Conservation (phyloP, 2,329 filamentous ascomycete species). For the Trichoderma simmonsii region DNA sequence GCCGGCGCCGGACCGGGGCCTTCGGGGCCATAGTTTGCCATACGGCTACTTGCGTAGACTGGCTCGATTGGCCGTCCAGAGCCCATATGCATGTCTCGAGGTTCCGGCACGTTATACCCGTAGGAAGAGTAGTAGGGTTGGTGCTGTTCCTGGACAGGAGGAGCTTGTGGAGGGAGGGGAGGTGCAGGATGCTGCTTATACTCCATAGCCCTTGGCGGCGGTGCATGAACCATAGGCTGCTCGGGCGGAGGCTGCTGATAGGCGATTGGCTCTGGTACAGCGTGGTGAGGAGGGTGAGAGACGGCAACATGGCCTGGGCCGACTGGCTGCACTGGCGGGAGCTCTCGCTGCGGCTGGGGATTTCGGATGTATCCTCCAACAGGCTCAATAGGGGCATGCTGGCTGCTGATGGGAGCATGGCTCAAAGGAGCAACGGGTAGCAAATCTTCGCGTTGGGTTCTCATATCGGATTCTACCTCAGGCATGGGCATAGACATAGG, state of each 20-base stretch:
- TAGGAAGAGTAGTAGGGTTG: conserved; percentile 29
- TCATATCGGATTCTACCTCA: conserved; percentile 22
- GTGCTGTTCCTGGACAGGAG: conserved; percentile 22
- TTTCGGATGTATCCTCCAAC: conserved; percentile 23
- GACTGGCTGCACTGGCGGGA: conserved; percentile 26
- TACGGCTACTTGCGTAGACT: conserved; percentile 31
- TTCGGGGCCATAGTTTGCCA: conserved; percentile 33
- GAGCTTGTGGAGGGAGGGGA: neutral
- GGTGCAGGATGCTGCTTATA: conserved; percentile 29
- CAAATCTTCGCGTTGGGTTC: conserved; percentile 27
- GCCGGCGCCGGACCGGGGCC: conserved; percentile 21
- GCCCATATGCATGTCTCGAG: conserved; percentile 30
- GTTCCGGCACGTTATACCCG: conserved; percentile 30
- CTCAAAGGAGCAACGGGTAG: conserved; percentile 21
- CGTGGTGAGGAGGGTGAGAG: conserved; percentile 21
- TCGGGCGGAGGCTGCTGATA: conserved; percentile 30
- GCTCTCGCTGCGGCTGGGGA: conserved; percentile 20
- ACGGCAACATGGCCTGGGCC: conserved; percentile 27
- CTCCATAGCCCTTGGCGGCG: conserved; percentile 26
- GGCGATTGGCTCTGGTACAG: conserved; percentile 20
- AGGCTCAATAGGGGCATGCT: conserved; percentile 22
- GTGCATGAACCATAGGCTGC: conserved; percentile 26
- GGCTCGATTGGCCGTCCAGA: conserved; percentile 33
- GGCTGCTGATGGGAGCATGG: conserved; percentile 25
- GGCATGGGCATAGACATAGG: neutral